Base-by-base conservation (phyloP, 2,329 filamentous ascomycete species). In the Talaromyces sp. region DNA sequence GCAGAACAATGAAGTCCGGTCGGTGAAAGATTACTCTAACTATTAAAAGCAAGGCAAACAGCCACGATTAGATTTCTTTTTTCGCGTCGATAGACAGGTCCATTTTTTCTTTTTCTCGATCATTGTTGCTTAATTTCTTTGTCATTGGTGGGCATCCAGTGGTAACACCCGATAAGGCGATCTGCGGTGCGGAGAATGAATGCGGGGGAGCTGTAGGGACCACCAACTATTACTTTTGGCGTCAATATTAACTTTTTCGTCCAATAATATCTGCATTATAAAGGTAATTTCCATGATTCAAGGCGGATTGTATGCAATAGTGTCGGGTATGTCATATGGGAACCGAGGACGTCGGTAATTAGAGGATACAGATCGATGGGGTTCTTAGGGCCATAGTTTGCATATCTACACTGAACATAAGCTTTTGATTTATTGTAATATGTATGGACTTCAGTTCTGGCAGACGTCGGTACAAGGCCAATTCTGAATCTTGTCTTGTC, bases 141-240 rank as follows among this genome's bases (percentile, higher is more conserved):
- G 24, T 37, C 3, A 16, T 16, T 31, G 49, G 14, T 8, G 31
- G 27, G 8, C 24, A 52, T 33, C 27, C 14, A 47, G 24, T 27
- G 16, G 13, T 27, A 11, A n/a, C 27, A 22, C 35, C 50, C 31
- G 50, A 35, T 37, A 22, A 7, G 49, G 27, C 7, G 47, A 62
- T 50, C 22, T 52, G 16, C 6, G 11, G 31, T 22, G 35, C 60
- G 33, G 60, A 43, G 47, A 62, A 54, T 62, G n/a, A 62, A 62
- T 54, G 60, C 60, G 60, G 60, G 59, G 60, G 31, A 52, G 6
- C 33, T 13, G 1, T 6, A 19, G 6, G 33, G n/a, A 37, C 11
- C 16, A 22, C 10, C n/a, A 37, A 56, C 33, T 56, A 56, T 56
- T 39, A 22, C 33, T 22, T 39, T 56, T 56, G 33, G 33, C 19